A percentile compares a stretch with the other conserved stretches of the same genome.
Conservation (phyloP, 192 early-diverging fungal genomes). For the Haplosporangium gracile region DNA sequence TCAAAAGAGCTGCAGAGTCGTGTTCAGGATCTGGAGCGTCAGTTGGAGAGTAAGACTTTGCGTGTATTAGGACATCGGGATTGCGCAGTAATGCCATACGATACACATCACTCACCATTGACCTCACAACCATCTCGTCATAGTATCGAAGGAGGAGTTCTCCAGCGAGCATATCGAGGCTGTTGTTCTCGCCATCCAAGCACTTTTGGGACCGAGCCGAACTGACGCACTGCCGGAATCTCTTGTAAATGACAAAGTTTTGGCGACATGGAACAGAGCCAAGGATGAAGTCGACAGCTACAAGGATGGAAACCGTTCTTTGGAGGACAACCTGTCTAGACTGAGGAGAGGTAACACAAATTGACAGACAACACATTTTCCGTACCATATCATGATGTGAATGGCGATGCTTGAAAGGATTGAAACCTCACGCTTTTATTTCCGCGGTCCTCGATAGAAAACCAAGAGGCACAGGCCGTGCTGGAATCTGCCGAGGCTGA, state of each 20-base stretch:
- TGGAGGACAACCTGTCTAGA: conserved; percentile 21
- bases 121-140: background rate
- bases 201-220: conserved; percentile 9
- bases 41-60: conserved; percentile 23
- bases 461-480: conserved; percentile 26
- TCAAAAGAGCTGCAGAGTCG: conserved; percentile 11
- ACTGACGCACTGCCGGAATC: conserved; percentile 7
- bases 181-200: conserved; percentile 15
- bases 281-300: conserved; percentile 27
- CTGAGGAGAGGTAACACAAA: conserved; percentile 6
- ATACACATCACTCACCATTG: background rate
- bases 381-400: background rate
- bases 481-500: conserved; percentile 6
- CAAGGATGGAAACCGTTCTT: conserved; percentile 27
- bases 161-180: conserved; percentile 13
- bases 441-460: conserved; percentile 6
- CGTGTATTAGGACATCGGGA: background rate
- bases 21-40: conserved; percentile 24
- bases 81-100: background rate
- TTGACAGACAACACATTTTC: background rate
- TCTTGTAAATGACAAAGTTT: conserved; percentile 11
- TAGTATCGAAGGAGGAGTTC: conserved; percentile 37
- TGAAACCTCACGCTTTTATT: conserved; percentile 8
- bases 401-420: background rate
- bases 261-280: conserved; percentile 28